Percentiles rank a stretch among this genome's conserved stretches.
Evolutionary conservation across 371 early-diverging fungal species (phyloP).

Genomic region (Sporodiniella umbellata): DNA sequence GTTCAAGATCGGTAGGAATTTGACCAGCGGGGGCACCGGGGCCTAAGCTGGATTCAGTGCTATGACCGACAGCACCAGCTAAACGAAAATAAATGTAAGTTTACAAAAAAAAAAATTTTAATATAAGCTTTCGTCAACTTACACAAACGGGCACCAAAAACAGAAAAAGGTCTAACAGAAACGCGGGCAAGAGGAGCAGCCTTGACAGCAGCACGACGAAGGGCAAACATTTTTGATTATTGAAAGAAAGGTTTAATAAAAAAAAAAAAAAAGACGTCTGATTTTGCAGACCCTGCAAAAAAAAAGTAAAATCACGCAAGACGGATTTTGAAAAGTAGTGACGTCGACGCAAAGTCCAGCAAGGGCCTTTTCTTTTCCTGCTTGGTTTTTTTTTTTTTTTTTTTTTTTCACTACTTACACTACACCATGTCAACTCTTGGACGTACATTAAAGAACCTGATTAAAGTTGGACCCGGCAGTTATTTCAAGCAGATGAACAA

Average conservation of each 20-base stretch:
- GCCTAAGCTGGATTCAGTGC: constrained; percentile 58
- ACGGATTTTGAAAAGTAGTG: background rate
- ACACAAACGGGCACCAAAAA: constrained; percentile 36
- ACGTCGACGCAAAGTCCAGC: background rate
- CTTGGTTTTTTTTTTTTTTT: constrained; percentile 4
- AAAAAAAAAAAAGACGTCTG: constrained; percentile 8
- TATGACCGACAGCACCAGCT: constrained; percentile 40
- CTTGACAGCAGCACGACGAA: constrained; percentile 37
- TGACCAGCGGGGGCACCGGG: constrained; percentile 64
- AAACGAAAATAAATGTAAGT: background rate
- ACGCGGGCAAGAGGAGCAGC: constrained; percentile 27
- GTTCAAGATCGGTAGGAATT: constrained; percentile 85
- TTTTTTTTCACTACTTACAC: constrained; percentile 8
- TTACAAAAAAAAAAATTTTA: background rate
- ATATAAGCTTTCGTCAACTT: constrained; percentile 2
- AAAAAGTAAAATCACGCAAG: background rate
- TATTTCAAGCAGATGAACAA: constrained; percentile 66
- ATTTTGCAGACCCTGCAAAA: background rate
- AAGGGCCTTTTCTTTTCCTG: constrained; percentile 1
- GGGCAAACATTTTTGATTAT: constrained; percentile 21
- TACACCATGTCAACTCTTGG: constrained; percentile 53
- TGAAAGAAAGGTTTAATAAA: constrained; percentile 4
- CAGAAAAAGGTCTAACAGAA: constrained; percentile 31
- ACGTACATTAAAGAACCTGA: constrained; percentile 58
- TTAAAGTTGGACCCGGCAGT: constrained; percentile 57